A percentile compares a stretch with the other conserved stretches of the same genome.
Evolutionary conservation across 2,329 filamentous ascomycete species (phyloP).

Genomic region (Alternaria gansuensis): DNA sequence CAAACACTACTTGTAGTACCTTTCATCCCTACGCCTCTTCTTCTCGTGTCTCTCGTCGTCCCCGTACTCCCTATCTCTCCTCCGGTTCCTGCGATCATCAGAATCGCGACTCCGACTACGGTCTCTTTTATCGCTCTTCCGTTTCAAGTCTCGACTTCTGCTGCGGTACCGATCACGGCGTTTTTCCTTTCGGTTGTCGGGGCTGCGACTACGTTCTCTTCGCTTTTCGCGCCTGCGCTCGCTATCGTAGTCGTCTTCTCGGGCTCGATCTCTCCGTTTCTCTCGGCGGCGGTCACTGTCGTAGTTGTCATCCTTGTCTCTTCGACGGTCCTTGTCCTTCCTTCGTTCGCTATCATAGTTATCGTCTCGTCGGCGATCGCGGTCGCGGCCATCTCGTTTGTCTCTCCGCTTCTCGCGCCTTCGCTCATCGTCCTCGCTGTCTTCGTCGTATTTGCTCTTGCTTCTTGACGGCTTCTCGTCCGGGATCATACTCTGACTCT

Average conservation of each 20-base stretch:
- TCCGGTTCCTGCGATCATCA: slow-evolving; percentile 39
- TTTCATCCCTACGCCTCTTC: slow-evolving; percentile 31
- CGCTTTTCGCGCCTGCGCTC: slow-evolving; percentile 24
- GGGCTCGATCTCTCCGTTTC: slow-evolving; percentile 28
- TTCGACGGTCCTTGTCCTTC: slow-evolving; percentile 28
- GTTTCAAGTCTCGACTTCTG: slow-evolving; percentile 33
- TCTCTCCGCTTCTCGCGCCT: slow-evolving; percentile 32
- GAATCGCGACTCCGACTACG: slow-evolving; percentile 32
- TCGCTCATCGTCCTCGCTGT: slow-evolving; percentile 29
- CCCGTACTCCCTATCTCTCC: slow-evolving; percentile 37
- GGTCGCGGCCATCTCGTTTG: slow-evolving; percentile 23
- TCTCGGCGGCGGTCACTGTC: slow-evolving; percentile 35
- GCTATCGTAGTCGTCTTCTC: slow-evolving; percentile 29
- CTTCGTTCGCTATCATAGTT: slow-evolving; percentile 35
- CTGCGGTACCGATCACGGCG: slow-evolving; percentile 38
- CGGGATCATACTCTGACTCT: slow-evolving; percentile 58
- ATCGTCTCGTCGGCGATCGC: slow-evolving; percentile 31
- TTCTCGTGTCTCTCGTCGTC: slow-evolving; percentile 34
- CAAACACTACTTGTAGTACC: slow-evolving; percentile 16
- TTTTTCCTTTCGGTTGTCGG: slow-evolving; percentile 39
- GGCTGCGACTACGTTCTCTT: slow-evolving; percentile 35
- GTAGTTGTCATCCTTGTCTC: slow-evolving; percentile 32
- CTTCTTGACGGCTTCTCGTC: slow-evolving; percentile 48
- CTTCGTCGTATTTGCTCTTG: slow-evolving; percentile 27
- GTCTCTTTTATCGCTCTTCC: slow-evolving; percentile 31